These are phyloP conservation scores for Apiospora hydei DNA, from an alignment of 2,329 filamentous ascomycete species.

Conservation along the genomic window DNA sequence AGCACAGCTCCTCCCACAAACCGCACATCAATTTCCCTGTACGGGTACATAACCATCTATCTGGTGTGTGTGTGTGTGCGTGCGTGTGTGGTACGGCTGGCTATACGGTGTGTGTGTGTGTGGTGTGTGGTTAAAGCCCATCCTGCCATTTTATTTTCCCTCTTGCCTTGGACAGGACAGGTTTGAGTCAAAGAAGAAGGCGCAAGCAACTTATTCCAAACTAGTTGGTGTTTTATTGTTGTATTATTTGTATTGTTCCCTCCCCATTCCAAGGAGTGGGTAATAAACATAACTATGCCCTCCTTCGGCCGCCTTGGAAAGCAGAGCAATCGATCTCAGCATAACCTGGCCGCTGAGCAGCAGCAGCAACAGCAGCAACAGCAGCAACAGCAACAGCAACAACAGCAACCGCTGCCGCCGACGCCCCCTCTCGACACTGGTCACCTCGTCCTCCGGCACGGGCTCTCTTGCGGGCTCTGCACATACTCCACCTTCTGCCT, in stretches of 20 bases:
- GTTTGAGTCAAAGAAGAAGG: constrained; percentile 23
- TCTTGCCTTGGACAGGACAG: constrained; percentile 8
- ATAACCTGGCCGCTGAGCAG: constrained; percentile 57
- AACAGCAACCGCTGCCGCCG: constrained; percentile 30
- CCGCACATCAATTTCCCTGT: constrained; percentile 17
- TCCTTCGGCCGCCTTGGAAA: constrained; percentile 30
- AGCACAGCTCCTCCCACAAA: not conserved
- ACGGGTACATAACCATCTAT: constrained; percentile 4
- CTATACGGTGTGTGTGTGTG: not conserved
- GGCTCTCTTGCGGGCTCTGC: constrained; percentile 32
- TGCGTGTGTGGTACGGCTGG: not conserved
- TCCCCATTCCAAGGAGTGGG: constrained; percentile 18
- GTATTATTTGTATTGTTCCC: constrained; percentile 22
- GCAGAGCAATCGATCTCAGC: constrained; percentile 62
- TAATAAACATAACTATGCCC: constrained; percentile 29
- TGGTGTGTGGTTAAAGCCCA: constrained; percentile 13
- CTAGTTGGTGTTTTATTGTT: constrained; percentile 22
- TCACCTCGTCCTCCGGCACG: constrained; percentile 28
- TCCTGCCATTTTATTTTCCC: not conserved
- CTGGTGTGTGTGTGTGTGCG: constrained; percentile 12
- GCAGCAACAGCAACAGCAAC: constrained; percentile 31
- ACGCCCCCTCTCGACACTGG: constrained; percentile 38
- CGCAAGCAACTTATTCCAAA: constrained; percentile 21
- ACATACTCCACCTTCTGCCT: constrained; percentile 53
- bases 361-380: constrained; percentile 42